phyloP scores from a whole-genome alignment of 2,329 filamentous ascomycete species.

The Fusarium hainanense region DNA sequence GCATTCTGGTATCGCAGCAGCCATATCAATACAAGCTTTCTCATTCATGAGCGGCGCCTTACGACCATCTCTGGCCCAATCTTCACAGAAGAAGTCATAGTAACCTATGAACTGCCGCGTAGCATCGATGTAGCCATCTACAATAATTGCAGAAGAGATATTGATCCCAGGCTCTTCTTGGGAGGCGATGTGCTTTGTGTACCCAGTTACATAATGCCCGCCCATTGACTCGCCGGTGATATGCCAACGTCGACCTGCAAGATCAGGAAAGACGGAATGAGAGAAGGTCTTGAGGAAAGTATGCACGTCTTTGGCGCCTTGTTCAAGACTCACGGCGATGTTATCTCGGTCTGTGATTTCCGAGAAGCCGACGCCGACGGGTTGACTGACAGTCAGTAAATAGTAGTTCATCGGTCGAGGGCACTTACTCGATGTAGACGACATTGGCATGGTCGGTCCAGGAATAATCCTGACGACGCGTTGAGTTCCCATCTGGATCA shows the following conservation, averaged over 20 bases:
- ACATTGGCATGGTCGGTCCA: conserved; percentile 35
- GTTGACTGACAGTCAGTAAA: conserved; percentile 22
- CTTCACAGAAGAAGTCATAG: conserved; percentile 28
- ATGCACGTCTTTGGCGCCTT: conserved; percentile 28
- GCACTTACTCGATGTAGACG: conserved; percentile 24
- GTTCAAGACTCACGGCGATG: conserved; percentile 21
- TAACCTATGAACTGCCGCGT: conserved; percentile 26
- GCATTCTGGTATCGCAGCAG: conserved; percentile 26
- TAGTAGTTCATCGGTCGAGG: accelerated
- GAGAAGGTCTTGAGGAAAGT: conserved; percentile 19
- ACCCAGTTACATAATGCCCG: conserved; percentile 33
- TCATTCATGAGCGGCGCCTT: conserved; percentile 26
- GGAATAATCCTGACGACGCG: conserved; percentile 14
- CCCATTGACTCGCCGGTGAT: conserved; percentile 38
- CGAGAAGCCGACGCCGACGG: conserved; percentile 33
- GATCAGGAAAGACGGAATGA: conserved; percentile 19
- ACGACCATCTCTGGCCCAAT: conserved; percentile 23
- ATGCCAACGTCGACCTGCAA: conserved; percentile 26
- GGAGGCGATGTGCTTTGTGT: conserved; percentile 20
- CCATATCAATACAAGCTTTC: conserved; percentile 14
- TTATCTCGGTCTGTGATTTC: conserved; percentile 26
- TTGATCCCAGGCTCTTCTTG: conserved; percentile 2
- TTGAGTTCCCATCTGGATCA: conserved; percentile 30
- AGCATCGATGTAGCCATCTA: conserved; percentile 33
- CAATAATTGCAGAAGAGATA: conserved; percentile 20